Evolutionary conservation across 805 yeast genomes (phyloP), one percentile per base, ranked within the genome.

Genomic region (Lipomyces starkeyi): DNA sequence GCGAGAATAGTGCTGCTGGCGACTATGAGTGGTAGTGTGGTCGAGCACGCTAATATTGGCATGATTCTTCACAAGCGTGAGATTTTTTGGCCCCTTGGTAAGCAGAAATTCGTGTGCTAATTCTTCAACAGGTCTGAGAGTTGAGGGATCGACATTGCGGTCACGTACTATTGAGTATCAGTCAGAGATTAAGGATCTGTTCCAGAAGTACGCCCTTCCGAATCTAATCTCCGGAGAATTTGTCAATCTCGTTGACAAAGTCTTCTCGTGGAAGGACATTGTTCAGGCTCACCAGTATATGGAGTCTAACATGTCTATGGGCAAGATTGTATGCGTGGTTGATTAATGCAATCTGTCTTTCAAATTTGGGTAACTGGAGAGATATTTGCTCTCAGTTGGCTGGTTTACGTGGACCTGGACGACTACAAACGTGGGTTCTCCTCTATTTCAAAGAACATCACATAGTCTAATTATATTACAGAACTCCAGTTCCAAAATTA

Each of bases 101-200:
- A 8, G 22, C 3, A 17, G 3, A 27, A 11, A 11, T 17, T 13
- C 14, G n/a, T 11, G 29, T 13, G 27, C 58, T 35, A 6, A 29
- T 20, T 13, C 9, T 14, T 3, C 56, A 1, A n/a, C 47, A 65
- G 68, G 64, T 3, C 61, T 76, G 25, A 55, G 70, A 1, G 35
- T 79, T 11, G 71, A 69, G 25, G 79, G 80, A 13, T 72, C 78
- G 13, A 76, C 78, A 5, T 60, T 79, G 47, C 72, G 82, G 27
- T 59, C 76, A 0, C 72, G 78, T 11, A 29, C 71, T 7, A 68
- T 74, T 1, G 71, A 64, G 20, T 74, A 75, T 60, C 77, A 76
- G 67, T 22, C 64, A 29, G 59, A 65, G 32, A 68, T 77, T 27
- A 61, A 75, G 17, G 75, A 73, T 25, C 71, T 67, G 35, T 52